A percentile compares a stretch with the other conserved stretches of the same genome.
Evolutionary conservation across 2,329 filamentous ascomycete genomes (phyloP).

Genomic region (Colletotrichum paranaense): DNA sequence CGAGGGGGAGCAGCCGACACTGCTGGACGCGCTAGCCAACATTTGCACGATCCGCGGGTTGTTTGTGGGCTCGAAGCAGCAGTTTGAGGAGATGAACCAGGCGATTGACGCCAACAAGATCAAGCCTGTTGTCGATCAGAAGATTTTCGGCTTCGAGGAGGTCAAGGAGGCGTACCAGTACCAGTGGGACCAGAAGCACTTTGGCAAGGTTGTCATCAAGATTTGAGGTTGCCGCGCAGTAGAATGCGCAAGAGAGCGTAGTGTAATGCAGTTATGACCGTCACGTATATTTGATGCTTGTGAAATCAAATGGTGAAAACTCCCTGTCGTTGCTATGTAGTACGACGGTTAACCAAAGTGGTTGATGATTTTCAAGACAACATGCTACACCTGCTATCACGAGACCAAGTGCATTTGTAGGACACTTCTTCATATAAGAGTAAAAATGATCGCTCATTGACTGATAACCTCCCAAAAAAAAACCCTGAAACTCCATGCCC

Average conservation of each 20-base stretch:
- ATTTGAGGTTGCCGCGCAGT: background rate
- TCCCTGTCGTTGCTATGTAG: no score
- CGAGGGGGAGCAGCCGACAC: slow-evolving; percentile 16
- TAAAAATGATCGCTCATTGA: no score
- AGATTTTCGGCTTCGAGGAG: slow-evolving; percentile 31
- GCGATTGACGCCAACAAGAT: slow-evolving; percentile 33
- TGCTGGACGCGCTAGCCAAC: slow-evolving; percentile 31
- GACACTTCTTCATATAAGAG: background rate
- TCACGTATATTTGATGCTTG: background rate
- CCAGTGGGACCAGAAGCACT: slow-evolving; percentile 29
- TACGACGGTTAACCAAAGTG: background rate
- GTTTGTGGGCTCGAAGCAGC: slow-evolving; percentile 32
- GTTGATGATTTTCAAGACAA: background rate
- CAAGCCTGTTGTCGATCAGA: slow-evolving; percentile 26
- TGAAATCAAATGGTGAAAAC: background rate
- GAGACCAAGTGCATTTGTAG: background rate
- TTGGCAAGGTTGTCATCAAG: slow-evolving; percentile 33
- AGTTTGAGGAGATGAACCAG: slow-evolving; percentile 33
- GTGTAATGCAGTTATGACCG: slow-evolving; percentile 17
- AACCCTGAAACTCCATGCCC: background rate
- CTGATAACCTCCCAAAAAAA: background rate
- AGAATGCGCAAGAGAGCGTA: background rate
- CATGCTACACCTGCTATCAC: background rate
- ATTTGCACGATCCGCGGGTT: slow-evolving; percentile 31
- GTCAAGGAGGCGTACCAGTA: slow-evolving; percentile 34